Conservation (phyloP, 345 rosid genomes). For the Gossypium anomalum region DNA sequence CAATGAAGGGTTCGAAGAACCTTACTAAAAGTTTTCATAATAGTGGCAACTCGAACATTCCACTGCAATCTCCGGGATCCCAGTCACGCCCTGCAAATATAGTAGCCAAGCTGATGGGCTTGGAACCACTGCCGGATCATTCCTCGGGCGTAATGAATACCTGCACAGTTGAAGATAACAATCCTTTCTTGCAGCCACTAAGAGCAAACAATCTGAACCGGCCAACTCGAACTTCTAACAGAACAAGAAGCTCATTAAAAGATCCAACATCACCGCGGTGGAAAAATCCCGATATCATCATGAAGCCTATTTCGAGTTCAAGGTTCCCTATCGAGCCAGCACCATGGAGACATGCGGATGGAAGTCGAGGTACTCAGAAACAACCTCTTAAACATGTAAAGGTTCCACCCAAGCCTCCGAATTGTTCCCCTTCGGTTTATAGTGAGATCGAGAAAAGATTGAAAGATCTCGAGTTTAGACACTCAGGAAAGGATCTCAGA, state of each 20-base stretch:
- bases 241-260: conserved; percentile 46
- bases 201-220: conserved; percentile 44
- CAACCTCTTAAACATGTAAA: conserved; percentile 39
- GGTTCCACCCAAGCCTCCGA: conserved; percentile 33
- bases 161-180: conserved; percentile 31
- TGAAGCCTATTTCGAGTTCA: conserved; percentile 65
- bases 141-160: conserved; percentile 32
- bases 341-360: conserved; percentile 81
- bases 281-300: conserved; percentile 61
- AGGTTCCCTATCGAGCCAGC: conserved; percentile 84
- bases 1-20: conserved; percentile 36
- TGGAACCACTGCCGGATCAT: conserved; percentile 76
- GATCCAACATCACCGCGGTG: conserved; percentile 70
- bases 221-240: conserved; percentile 38
- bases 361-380: conserved; percentile 47
- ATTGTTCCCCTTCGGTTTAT: conserved; percentile 59
- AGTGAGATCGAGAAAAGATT: conserved; percentile 71
- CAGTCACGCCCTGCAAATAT: conserved; percentile 71
- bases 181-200: conserved; percentile 42
- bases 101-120: conserved; percentile 95
- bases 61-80: conserved; percentile 28
- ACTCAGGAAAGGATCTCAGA: conserved; percentile 81
- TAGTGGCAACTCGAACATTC: conserved; percentile 27
- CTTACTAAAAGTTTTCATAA: conserved; percentile 32
- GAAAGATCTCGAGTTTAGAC: conserved; percentile 76